phyloP scores from a whole-genome alignment of 805 yeast species.

The Grigorovia jiainica region DNA sequence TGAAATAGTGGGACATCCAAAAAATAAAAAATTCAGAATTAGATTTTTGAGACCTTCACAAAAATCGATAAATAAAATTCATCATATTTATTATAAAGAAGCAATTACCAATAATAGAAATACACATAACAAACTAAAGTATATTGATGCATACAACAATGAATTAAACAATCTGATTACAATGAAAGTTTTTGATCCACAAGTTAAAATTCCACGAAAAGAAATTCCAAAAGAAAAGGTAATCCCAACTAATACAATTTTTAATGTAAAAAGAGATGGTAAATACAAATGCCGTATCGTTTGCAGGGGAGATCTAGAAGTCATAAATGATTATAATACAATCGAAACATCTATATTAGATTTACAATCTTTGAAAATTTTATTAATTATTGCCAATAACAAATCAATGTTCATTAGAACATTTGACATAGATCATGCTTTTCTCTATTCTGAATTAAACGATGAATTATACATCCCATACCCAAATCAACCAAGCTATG shows the following conservation, averaged over 20 bases:
- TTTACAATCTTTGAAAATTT: slow-evolving; percentile 1
- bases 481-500: not conserved
- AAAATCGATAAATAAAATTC: not conserved
- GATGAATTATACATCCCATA: not conserved
- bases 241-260: slow-evolving; percentile 1
- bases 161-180: slow-evolving; percentile 3
- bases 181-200: not conserved
- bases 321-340: not conserved
- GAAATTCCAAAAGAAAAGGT: not conserved
- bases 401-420: not conserved
- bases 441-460: not conserved
- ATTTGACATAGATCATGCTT: slow-evolving; percentile 4
- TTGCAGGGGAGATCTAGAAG: slow-evolving; percentile 5
- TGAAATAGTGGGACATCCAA: no score
- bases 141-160: slow-evolving; percentile 1
- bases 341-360: slow-evolving; percentile 1
- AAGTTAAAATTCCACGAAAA: not conserved
- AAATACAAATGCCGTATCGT: slow-evolving; percentile 4
- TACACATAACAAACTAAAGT: not conserved
- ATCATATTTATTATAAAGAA: slow-evolving; percentile 3
- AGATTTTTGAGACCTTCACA: no score
- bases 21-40: no score
- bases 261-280: slow-evolving; percentile 6
- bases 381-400: slow-evolving; percentile 3
- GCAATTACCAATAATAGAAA: slow-evolving; percentile 6